A percentile compares a stretch with the other conserved stretches of the same genome.
phyloP scores from a whole-genome alignment of 2,329 filamentous ascomycete species.

The Phaeosphaeria sp. region DNA sequence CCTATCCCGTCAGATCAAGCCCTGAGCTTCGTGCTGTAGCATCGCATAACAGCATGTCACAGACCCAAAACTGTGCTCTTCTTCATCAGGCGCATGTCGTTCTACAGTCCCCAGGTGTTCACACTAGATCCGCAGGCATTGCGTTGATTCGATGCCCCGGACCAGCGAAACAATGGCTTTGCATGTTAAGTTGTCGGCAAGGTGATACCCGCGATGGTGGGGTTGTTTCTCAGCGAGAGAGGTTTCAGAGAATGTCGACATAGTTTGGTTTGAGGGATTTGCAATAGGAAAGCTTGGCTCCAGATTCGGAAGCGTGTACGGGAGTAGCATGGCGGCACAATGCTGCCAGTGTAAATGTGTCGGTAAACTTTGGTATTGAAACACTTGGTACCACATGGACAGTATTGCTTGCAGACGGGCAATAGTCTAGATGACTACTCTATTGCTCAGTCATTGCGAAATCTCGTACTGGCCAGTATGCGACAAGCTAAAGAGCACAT shows the following conservation, averaged over 20 bases:
- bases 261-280: slow-evolving; percentile 33
- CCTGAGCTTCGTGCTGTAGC: slow-evolving; percentile 28
- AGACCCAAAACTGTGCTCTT: slow-evolving; percentile 22
- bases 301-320: slow-evolving; percentile 12
- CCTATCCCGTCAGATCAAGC: slow-evolving; percentile 21
- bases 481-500: background rate
- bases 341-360: background rate
- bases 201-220: slow-evolving; percentile 25
- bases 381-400: background rate
- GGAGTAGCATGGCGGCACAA: background rate
- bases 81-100: slow-evolving; percentile 17
- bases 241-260: slow-evolving; percentile 37
- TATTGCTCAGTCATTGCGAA: background rate
- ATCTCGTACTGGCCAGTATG: background rate
- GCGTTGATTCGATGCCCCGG: slow-evolving; percentile 14
- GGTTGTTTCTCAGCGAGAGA: slow-evolving; percentile 25
- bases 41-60: slow-evolving; percentile 19
- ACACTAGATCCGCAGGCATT: slow-evolving; percentile 4
- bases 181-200: slow-evolving; percentile 33
- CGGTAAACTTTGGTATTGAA: background rate
- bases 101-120: slow-evolving; percentile 16
- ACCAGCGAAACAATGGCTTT: slow-evolving; percentile 16
- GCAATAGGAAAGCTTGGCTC: slow-evolving; percentile 29
- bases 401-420: no score
- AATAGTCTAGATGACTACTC: no score